These are phyloP conservation scores for Passiflora organensis DNA, from an alignment of 345 rosid species.

Conservation along the genomic window DNA sequence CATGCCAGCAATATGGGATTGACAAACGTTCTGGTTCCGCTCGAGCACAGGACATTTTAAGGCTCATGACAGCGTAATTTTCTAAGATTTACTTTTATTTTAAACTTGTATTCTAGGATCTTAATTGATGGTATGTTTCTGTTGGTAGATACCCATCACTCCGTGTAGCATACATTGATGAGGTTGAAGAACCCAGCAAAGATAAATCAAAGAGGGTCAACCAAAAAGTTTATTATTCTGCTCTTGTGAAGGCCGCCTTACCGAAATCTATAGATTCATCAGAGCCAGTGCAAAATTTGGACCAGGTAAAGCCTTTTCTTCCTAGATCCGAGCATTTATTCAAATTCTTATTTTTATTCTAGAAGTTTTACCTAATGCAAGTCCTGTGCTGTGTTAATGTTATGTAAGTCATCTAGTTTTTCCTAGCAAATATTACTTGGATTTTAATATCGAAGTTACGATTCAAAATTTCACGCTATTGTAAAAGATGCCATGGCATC, in stretches of 20 bases:
- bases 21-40: constrained; percentile 76
- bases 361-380: background rate
- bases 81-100: constrained; percentile 2
- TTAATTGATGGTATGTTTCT: constrained; percentile 12
- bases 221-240: constrained; percentile 77
- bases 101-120: constrained; percentile 4
- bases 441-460: too few species aligned
- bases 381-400: too few species aligned
- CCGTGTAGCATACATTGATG: constrained; percentile 97
- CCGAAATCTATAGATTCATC: constrained; percentile 86
- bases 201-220: constrained; percentile 60
- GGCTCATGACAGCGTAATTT: constrained; percentile 79
- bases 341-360: background rate
- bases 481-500: too few species aligned
- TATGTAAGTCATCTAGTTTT: too few species aligned
- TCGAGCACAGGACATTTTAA: constrained; percentile 85
- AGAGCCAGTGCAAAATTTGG: constrained; percentile 76
- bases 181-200: constrained; percentile 80
- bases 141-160: constrained; percentile 87
- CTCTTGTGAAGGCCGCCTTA: constrained; percentile 73
- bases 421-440: too few species aligned
- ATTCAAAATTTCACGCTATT: too few species aligned
- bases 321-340: background rate
- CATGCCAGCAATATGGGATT: constrained; percentile 95
- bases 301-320: constrained; percentile 53